Conservation (phyloP, 805 yeast genomes). For the Danielozyma ontarioensis region DNA sequence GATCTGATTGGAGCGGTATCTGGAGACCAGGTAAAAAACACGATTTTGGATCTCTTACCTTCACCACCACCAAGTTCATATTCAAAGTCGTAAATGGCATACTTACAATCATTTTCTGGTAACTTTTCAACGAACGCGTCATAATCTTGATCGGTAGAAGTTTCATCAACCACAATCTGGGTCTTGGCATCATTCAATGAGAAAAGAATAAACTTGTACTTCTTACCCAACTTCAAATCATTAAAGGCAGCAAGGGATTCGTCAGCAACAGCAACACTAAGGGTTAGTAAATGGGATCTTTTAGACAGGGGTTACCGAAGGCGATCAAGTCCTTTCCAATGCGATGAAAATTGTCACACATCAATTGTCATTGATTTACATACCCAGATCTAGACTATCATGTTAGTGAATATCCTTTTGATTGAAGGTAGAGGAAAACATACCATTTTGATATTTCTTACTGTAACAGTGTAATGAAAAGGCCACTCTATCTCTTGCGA, state of each 20-base stretch:
- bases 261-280: conserved; percentile 50
- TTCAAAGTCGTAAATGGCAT: conserved; percentile 96
- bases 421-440: neutral
- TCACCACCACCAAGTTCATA: conserved; percentile 86
- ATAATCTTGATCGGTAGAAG: conserved; percentile 70
- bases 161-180: conserved; percentile 82
- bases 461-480: neutral
- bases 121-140: conserved; percentile 82
- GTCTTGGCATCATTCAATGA: conserved; percentile 82
- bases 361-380: conserved; percentile 5
- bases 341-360: neutral
- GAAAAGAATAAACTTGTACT: conserved; percentile 77
- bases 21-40: conserved; percentile 89
- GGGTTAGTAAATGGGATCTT: conserved; percentile 13
- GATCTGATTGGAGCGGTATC: conserved; percentile 93
- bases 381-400: conserved; percentile 21
- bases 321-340: neutral
- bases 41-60: conserved; percentile 83
- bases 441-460: neutral
- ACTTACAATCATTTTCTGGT: conserved; percentile 94
- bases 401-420: neutral
- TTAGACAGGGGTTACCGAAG: conserved; percentile 8
- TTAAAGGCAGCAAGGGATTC: conserved; percentile 92
- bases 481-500: neutral
- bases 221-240: conserved; percentile 91